Evolutionary conservation across 1,139 yeast genomes (phyloP).

Genomic region (Saccharomycopsis hybrid): DNA sequence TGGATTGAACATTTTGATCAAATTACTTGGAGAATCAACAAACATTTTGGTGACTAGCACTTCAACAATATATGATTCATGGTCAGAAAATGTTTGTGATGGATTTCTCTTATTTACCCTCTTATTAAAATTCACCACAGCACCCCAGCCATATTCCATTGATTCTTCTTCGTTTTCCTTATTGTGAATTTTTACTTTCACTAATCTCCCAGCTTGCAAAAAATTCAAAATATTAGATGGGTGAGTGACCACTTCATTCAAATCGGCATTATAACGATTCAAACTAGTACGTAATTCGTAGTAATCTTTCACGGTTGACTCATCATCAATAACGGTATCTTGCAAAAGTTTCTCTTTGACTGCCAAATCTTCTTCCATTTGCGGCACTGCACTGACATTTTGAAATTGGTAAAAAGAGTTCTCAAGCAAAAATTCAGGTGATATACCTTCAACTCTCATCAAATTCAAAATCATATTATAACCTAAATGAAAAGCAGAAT

Average conservation of each 20-base stretch:
- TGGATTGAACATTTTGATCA: slow-evolving; percentile 66
- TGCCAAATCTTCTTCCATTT: slow-evolving; percentile 58
- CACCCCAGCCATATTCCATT: slow-evolving; percentile 88
- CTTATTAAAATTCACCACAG: slow-evolving; percentile 70
- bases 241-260: slow-evolving; percentile 79
- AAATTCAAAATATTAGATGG: slow-evolving; percentile 83
- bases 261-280: slow-evolving; percentile 64
- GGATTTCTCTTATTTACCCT: slow-evolving; percentile 56
- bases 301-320: slow-evolving; percentile 66
- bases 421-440: slow-evolving; percentile 96
- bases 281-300: slow-evolving; percentile 75
- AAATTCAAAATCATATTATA: slow-evolving; percentile 95
- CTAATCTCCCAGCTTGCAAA: slow-evolving; percentile 82
- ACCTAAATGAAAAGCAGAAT: slow-evolving; percentile 94
- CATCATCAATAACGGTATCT: slow-evolving; percentile 60
- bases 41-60: slow-evolving; percentile 80
- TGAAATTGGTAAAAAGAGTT: slow-evolving; percentile 94
- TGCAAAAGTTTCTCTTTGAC: slow-evolving; percentile 46
- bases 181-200: slow-evolving; percentile 49
- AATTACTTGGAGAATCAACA: slow-evolving; percentile 64
- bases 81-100: slow-evolving; percentile 54
- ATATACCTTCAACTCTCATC: slow-evolving; percentile 95
- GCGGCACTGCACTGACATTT: slow-evolving; percentile 84
- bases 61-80: slow-evolving; percentile 81
- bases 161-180: slow-evolving; percentile 20